Percentiles rank a stretch among this genome's conserved stretches.
Conservation (phyloP, 495 filamentous ascomycete genomes). For the Penicillium cinerascens region DNA sequence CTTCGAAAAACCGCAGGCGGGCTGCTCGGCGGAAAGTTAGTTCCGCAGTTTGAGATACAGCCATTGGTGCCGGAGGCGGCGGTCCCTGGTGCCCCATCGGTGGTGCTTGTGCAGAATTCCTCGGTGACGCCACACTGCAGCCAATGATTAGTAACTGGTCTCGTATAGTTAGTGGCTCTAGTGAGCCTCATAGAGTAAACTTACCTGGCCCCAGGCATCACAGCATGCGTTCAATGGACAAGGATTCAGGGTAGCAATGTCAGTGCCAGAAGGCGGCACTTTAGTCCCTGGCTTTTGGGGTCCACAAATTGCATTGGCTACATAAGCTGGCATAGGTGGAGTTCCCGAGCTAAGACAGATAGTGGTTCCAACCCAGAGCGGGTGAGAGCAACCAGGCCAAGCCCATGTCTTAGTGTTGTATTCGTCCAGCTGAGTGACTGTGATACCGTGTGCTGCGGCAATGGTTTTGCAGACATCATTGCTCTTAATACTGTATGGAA, state of each 20-base stretch:
- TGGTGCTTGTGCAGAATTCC: no score
- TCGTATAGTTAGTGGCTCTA: no score
- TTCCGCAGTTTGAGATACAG: no score
- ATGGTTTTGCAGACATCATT: slow-evolving; percentile 3
- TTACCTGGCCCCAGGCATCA: slow-evolving; percentile 8
- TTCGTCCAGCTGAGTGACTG: background rate
- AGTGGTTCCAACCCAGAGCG: background rate
- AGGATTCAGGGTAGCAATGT: no score
- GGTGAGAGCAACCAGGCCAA: background rate
- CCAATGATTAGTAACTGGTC: no score
- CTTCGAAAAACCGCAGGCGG: no score
- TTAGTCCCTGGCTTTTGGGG: slow-evolving; percentile 3
- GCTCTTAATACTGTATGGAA: background rate
- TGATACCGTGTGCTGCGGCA: background rate
- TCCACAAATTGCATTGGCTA: background rate
- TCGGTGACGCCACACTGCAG: no score
- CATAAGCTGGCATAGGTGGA: slow-evolving; percentile 8
- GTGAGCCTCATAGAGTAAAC: no score
- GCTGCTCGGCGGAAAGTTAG: no score
- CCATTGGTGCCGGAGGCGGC: no score
- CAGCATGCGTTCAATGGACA: slow-evolving; percentile 11
- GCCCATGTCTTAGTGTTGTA: slow-evolving; percentile 6
- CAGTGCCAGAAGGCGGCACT: no score
- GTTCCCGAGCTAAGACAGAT: slow-evolving; percentile 8
- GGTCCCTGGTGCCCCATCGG: no score